These are phyloP conservation scores for Nasturtium officinale DNA, from an alignment of 345 rosid genomes.

Conservation along the genomic window DNA sequence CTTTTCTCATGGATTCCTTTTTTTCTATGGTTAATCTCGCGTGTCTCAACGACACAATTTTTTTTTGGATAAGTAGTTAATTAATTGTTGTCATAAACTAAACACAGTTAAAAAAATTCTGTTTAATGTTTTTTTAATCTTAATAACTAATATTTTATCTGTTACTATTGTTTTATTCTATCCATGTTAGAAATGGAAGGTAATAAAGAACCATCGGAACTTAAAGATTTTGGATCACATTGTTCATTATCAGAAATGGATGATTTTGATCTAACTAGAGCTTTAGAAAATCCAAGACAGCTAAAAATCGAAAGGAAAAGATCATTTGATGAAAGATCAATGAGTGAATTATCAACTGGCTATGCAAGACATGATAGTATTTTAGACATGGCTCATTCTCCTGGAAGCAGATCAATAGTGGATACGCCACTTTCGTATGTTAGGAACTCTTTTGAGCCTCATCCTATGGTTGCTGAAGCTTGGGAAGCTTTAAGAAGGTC, in stretches of 20 bases:
- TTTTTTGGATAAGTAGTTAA: slow-evolving; percentile 9
- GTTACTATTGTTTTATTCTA: not conserved
- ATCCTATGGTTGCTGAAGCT: slow-evolving; percentile 65
- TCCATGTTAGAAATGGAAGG: slow-evolving; percentile 50
- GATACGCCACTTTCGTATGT: slow-evolving; percentile 80
- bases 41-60: slow-evolving; percentile 3
- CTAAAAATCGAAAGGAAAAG: slow-evolving; percentile 89
- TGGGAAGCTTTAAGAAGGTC: slow-evolving; percentile 79
- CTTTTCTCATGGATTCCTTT: not conserved
- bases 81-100: not conserved
- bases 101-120: not conserved
- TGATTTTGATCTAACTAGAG: slow-evolving; percentile 78
- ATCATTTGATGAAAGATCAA: slow-evolving; percentile 91
- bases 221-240: slow-evolving; percentile 64
- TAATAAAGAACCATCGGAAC: slow-evolving; percentile 51
- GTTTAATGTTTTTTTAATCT: slow-evolving; percentile 17
- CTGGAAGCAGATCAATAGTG: slow-evolving; percentile 73
- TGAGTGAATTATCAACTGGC: slow-evolving; percentile 86
- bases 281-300: slow-evolving; percentile 76
- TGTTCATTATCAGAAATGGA: slow-evolving; percentile 75
- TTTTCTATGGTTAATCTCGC: slow-evolving; percentile 12
- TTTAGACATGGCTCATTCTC: slow-evolving; percentile 61
- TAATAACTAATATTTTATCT: slow-evolving; percentile 15
- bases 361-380: slow-evolving; percentile 39
- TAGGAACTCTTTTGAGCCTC: slow-evolving; percentile 89